Evolutionary conservation across 345 rosid species (phyloP), one percentile per base, ranked within the genome.

Genomic region (Carallia pectinifolia): DNA sequence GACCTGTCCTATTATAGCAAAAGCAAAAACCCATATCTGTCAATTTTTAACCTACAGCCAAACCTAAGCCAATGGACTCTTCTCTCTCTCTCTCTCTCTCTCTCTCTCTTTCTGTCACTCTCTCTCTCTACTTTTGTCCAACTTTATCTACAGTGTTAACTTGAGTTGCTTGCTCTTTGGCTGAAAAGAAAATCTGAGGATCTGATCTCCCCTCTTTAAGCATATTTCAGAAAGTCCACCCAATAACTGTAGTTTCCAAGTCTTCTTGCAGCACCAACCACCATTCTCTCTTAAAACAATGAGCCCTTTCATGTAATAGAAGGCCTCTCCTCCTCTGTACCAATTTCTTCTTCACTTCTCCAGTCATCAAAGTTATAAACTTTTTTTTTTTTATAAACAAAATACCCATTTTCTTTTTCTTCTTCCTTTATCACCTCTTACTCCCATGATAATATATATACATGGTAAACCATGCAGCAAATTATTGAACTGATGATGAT

Each of bases 111-210:
- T 8, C 9, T 38, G 13, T 75, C 73, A 31, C 69, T 18, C 33
- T 50, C 60, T 52, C 44, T 44, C 60, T 30, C 33, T 1, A 4
- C 19, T 59, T 54, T 74, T 62, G 61, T 44, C 72, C 30, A 54
- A 71, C 83, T 62, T 81, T 79, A 75, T 82, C 70, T 58, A 74
- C 84, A 80, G 72, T 81, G 66, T 66, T 71, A 69, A 86, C 90
- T 86, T 75, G 79, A 82, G 89, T 85, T 82, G 82, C 71, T 71
- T 60, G 69, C 66, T 62, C 81, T 80, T 79, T 83, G 62, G 59
- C 79, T 68, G 75, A 79, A 81, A 72, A 78, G 64, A 69, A 76
- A 76, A 78, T 77, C 80, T 73, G 80, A 70, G 77, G 71, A 75
- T 79, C 82, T 78, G 84, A 72, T 86, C 76, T 33, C 75, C 67